These are phyloP conservation scores for Paspalum notatum DNA, from an alignment of 176 grass and related monocot species.

Conservation along the genomic window DNA sequence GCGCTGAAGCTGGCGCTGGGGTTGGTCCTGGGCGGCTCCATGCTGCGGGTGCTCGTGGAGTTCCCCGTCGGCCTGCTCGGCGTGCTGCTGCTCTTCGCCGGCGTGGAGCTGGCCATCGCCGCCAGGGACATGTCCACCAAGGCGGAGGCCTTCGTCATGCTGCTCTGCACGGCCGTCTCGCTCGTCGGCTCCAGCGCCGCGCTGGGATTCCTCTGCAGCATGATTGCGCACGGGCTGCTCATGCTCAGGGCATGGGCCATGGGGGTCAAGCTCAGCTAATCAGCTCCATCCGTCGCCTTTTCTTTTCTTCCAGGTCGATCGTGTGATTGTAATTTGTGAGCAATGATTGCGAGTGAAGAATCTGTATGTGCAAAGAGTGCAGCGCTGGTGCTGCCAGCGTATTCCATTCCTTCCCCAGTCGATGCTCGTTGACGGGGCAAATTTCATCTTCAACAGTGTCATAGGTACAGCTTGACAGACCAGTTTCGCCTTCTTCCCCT, in stretches of 20 bases:
- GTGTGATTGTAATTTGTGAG: neutral
- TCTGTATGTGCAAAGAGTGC: neutral
- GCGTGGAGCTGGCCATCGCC: constrained; percentile 66
- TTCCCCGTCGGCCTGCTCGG: constrained; percentile 83
- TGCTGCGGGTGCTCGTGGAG: constrained; percentile 61
- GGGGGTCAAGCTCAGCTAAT: neutral
- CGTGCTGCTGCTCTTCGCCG: constrained; percentile 84
- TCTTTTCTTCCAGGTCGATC: neutral
- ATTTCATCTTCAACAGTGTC: neutral
- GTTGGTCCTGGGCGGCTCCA: constrained; percentile 61
- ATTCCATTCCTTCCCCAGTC: neutral
- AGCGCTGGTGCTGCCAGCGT: no score
- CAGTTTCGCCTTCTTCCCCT: neutral
- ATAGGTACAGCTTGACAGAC: neutral
- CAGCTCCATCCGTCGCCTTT: neutral
- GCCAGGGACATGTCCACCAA: constrained; percentile 82
- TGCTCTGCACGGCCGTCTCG: constrained; percentile 74
- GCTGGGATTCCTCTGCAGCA: constrained; percentile 74
- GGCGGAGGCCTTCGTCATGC: constrained; percentile 79
- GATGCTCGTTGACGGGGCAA: neutral
- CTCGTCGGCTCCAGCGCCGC: constrained; percentile 84
- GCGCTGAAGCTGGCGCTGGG: constrained; percentile 68
- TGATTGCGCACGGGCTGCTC: constrained; percentile 58
- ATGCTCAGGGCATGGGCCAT: constrained; percentile 48
- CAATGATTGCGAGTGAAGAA: neutral